These are phyloP conservation scores for Sphaerulina musiva DNA, from an alignment of 2,329 filamentous ascomycete genomes.

Conservation along the genomic window DNA sequence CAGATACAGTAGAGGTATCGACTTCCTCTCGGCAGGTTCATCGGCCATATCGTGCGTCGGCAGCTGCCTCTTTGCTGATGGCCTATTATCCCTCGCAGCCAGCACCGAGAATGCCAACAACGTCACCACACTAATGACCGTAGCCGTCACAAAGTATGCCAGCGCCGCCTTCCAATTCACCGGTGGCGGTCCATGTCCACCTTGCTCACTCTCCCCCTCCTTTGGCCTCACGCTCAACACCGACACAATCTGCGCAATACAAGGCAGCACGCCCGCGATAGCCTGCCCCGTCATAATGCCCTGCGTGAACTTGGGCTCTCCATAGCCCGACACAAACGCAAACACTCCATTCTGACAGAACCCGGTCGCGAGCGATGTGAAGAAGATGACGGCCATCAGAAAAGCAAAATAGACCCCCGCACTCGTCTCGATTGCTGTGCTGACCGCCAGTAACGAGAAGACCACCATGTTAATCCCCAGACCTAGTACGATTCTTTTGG, in stretches of 20 bases:
- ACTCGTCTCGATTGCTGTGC: constrained; percentile 62
- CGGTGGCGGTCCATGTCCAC: constrained; percentile 31
- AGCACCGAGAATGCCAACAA: constrained; percentile 71
- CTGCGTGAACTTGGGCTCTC: constrained; percentile 81
- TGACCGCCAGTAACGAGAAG: constrained; percentile 72
- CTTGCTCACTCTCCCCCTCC: not conserved
- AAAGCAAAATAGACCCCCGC: constrained; percentile 69
- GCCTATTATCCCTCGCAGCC: constrained; percentile 39
- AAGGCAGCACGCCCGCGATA: constrained; percentile 82
- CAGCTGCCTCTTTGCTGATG: constrained; percentile 14
- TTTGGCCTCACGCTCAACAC: constrained; percentile 48
- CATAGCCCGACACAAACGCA: constrained; percentile 82
- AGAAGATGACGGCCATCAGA: constrained; percentile 71
- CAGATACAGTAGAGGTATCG: constrained; percentile 56
- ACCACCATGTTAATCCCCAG: constrained; percentile 69
- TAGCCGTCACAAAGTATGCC: constrained; percentile 84
- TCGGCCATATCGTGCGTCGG: constrained; percentile 2
- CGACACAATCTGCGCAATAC: constrained; percentile 76
- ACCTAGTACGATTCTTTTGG: constrained; percentile 72
- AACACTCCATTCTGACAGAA: constrained; percentile 92
- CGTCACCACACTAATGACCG: constrained; percentile 62
- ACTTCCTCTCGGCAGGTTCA: constrained; percentile 15
- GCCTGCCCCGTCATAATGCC: constrained; percentile 94
- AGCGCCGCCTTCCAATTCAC: constrained; percentile 67
- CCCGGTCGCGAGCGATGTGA: constrained; percentile 72